A percentile compares a stretch with the other conserved stretches of the same genome.
These are phyloP conservation scores for Fusarium armeniacum DNA, from an alignment of 2,329 filamentous ascomycete genomes.

Conservation along the genomic window DNA sequence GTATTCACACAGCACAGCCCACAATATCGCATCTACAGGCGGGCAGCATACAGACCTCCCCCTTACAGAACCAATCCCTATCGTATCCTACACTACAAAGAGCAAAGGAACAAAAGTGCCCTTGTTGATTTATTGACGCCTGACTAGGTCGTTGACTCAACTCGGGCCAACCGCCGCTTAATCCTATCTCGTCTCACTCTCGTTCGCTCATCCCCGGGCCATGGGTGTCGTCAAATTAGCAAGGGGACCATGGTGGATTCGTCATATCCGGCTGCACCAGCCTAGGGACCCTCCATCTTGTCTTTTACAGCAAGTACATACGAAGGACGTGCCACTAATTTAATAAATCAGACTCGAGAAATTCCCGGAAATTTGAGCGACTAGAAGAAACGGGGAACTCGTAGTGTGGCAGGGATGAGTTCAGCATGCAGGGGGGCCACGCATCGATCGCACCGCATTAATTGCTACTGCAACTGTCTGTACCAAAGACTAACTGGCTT, in stretches of 20 bases:
- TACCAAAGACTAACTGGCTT: conserved; percentile 15
- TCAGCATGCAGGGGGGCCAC: conserved; percentile 33
- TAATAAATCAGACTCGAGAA: conserved; percentile 29
- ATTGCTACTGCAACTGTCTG: not conserved
- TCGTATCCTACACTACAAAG: conserved; percentile 16
- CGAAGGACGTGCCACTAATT: conserved; percentile 11
- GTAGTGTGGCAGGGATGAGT: conserved; percentile 34
- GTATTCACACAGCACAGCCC: conserved; percentile 2
- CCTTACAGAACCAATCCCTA: conserved; percentile 37
- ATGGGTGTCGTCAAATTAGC: conserved; percentile 37
- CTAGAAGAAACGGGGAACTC: conserved; percentile 13
- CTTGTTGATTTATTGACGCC: conserved; percentile 2
- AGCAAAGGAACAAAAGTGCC: conserved; percentile 13
- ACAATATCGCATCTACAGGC: conserved; percentile 19
- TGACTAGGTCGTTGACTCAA: conserved; percentile 5
- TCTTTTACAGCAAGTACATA: not conserved
- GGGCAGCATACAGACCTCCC: conserved; percentile 12
- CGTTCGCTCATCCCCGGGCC: conserved; percentile 37
- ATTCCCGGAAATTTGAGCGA: conserved; percentile 21
- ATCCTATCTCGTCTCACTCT: conserved; percentile 32
- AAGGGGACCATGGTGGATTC: conserved; percentile 37
- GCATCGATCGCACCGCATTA: conserved; percentile 40
- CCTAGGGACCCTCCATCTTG: not conserved
- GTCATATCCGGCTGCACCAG: conserved; percentile 1
- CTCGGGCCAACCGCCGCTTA: conserved; percentile 29